A percentile compares a stretch with the other conserved stretches of the same genome.
These are phyloP conservation scores for Nicotiana noctiflora DNA, from an alignment of 257 asterid genomes.

Conservation along the genomic window DNA sequence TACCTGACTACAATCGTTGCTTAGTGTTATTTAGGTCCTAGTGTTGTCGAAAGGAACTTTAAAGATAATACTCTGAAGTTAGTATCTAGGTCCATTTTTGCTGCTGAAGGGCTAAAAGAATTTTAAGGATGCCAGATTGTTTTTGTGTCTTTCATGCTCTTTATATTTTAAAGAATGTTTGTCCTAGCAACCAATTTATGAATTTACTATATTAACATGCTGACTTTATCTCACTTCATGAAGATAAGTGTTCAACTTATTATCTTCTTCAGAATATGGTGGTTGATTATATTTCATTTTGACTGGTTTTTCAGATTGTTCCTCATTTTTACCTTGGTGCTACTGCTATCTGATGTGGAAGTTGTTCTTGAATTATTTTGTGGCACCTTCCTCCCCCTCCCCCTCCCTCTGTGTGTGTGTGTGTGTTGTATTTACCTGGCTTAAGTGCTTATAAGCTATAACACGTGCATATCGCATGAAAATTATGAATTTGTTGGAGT, in stretches of 20 bases:
- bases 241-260: neutral
- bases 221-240: neutral
- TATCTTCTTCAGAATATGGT: neutral
- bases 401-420: neutral
- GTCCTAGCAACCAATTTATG: neutral
- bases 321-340: slow-evolving; percentile 3
- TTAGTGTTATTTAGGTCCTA: neutral
- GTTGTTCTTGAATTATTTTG: slow-evolving; percentile 1
- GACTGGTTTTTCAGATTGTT: neutral
- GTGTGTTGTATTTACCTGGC: neutral
- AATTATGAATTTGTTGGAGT: slow-evolving; percentile 7
- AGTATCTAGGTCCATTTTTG: neutral
- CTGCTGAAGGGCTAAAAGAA: neutral
- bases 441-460: neutral
- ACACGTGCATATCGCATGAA: neutral
- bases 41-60: slow-evolving; percentile 1
- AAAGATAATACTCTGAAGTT: neutral
- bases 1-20: neutral
- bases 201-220: neutral
- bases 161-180: neutral
- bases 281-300: slow-evolving; percentile 1
- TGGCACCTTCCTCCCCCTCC: neutral
- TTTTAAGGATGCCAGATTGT: neutral
- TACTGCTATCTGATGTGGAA: neutral
- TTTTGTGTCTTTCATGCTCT: neutral